Evolutionary conservation across 2,329 filamentous ascomycete genomes (phyloP).

Genomic region (Microcyclospora pomicola): DNA sequence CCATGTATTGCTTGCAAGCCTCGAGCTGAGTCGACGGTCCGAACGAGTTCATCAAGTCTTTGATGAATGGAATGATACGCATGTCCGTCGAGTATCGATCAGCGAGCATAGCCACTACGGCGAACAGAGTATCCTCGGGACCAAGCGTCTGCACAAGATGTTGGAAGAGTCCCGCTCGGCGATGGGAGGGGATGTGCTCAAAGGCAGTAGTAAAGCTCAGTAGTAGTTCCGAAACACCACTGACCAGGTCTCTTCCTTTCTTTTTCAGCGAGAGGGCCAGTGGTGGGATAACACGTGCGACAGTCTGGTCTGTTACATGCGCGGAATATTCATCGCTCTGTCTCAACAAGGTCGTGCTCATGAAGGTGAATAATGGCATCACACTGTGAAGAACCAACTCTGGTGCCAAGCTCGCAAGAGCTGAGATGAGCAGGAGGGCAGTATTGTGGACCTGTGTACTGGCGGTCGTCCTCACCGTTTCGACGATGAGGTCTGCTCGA

Average conservation of each 20-base stretch:
- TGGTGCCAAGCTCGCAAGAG: constrained; percentile 72
- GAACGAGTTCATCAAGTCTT: constrained; percentile 60
- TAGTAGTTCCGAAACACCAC: constrained; percentile 77
- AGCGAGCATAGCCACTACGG: constrained; percentile 76
- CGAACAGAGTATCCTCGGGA: constrained; percentile 73
- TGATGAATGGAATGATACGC: constrained; percentile 59
- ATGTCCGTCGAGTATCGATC: constrained; percentile 73
- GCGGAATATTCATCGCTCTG: constrained; percentile 96
- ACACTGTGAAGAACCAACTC: constrained; percentile 90
- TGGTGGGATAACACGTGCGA: constrained; percentile 85
- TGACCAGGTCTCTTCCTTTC: constrained; percentile 61
- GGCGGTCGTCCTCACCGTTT: constrained; percentile 81
- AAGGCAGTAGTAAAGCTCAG: constrained; percentile 93
- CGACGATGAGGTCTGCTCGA: constrained; percentile 79
- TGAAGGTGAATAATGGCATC: constrained; percentile 98
- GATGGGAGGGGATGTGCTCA: constrained; percentile 83
- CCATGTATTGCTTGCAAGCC: constrained; percentile 60
- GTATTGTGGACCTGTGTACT: constrained; percentile 90
- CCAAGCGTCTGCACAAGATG: constrained; percentile 77
- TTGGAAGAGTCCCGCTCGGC: constrained; percentile 68
- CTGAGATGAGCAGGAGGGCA: constrained; percentile 75
- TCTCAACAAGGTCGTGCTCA: constrained; percentile 78
- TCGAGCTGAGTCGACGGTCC: constrained; percentile 58
- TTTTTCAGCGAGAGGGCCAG: constrained; percentile 73
- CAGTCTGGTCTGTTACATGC: constrained; percentile 85